Evolutionary conservation across 2,329 filamentous ascomycete species (phyloP).

Genomic region (Pseudogymnoascus sp.): DNA sequence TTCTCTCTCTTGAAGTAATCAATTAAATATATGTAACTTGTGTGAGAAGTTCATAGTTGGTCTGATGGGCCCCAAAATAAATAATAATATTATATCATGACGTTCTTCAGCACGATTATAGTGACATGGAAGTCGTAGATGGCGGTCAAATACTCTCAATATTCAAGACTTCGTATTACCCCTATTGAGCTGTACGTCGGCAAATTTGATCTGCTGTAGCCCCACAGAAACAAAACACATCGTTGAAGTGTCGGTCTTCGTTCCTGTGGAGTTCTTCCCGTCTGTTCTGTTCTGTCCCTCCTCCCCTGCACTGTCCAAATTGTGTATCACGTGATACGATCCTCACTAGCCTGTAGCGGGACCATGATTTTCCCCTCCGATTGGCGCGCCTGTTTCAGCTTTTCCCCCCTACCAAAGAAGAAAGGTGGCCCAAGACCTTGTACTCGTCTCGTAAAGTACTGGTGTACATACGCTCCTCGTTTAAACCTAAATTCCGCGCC

Average conservation of each 20-base stretch:
- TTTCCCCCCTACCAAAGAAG: conserved; percentile 2
- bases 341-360: background rate
- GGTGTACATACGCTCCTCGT: conserved; percentile 7
- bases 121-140: background rate
- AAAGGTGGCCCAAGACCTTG: conserved; percentile 5
- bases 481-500: conserved; percentile 7
- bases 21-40: background rate
- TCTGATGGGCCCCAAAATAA: background rate
- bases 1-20: background rate
- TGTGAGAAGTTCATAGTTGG: background rate
- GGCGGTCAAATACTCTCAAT: no score
- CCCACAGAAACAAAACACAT: background rate
- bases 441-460: background rate
- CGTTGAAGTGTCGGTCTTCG: background rate
- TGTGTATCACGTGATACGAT: background rate
- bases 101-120: background rate
- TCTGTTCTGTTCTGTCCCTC: background rate
- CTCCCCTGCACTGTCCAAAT: background rate
- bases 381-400: conserved; percentile 7
- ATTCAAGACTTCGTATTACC: background rate
- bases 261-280: background rate
- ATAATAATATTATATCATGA: background rate
- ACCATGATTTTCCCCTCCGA: background rate
- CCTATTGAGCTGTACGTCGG: background rate
- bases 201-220: background rate